Base-by-base conservation (phyloP, 768 basidiomycete species). In the Dendrothele bispora region DNA sequence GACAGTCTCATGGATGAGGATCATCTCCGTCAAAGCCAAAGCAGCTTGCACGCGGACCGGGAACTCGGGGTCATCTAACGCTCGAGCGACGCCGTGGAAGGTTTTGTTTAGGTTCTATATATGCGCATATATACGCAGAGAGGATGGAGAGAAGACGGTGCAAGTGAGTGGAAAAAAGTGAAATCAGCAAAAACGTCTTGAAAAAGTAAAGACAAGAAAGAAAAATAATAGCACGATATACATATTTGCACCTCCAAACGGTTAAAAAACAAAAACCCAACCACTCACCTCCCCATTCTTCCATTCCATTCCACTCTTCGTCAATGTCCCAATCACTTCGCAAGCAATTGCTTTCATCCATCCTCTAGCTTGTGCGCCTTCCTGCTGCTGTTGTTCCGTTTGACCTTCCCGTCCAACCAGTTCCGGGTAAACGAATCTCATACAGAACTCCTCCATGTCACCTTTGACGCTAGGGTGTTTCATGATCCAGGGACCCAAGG, bases 31-130 rank as follows among this genome's bases (percentile, higher is more conserved):
- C 49, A 95, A 70, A 2, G 89, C 83, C 51, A 94, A 69, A 1
- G 85, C 84, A 6, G 90, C 91, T 45, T 91, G 88, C 7, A 94
- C 88, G 29, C 85, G 82, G 24, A 94, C 91, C 0, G 91, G 90
- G 46, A 94, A 74, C 53, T 89, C 86, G 0, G 79, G 61, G 55
- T 95, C 91, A 57, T 91, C 86, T 39, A 94, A 70, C 5, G 79
- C 79, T n/a, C 68, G 65, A 18, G 83, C 80, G 37, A 88, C 75
- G 1, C 81, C 84, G 30, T 75, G 73, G 67, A 86, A 88, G 59
- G 86, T 80, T 25, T 64, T 68, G 49, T 74, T 76, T 58, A 92
- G 65, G 57, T 82, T 77, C 84, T 91, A 47, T 3, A 32, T 26
- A 18, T 52, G 8, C 32, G 27, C n/a, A 48, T 43, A 30, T 43